Evolutionary conservation across 1,284 basidiomycete species (phyloP).

Genomic region (Papiliotrema nemorosa): DNA sequence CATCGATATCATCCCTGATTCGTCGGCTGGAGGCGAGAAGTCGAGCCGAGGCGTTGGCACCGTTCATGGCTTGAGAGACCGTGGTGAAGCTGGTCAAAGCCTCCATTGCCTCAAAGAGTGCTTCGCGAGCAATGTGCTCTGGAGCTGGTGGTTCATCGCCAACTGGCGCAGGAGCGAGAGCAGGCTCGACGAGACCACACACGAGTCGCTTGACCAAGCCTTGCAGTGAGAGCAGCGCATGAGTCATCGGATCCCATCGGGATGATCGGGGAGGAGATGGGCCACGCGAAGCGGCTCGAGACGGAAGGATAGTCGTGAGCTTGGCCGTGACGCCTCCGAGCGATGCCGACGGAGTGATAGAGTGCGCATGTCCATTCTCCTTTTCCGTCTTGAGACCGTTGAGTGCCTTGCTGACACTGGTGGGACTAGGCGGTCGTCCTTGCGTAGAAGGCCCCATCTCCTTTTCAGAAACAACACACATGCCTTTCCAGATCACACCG

Average conservation of each 20-base stretch:
- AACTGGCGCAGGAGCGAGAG: constrained; percentile 36
- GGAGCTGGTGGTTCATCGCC: constrained; percentile 13
- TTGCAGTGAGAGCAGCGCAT: constrained; percentile 46
- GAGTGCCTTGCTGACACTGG: constrained; percentile 38
- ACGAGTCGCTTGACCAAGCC: constrained; percentile 47
- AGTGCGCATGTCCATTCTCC: constrained; percentile 23
- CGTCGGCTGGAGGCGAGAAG: constrained; percentile 22
- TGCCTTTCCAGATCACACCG: constrained; percentile 48
- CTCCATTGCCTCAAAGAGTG: constrained; percentile 48
- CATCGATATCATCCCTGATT: constrained; percentile 45
- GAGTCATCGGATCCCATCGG: constrained; percentile 36
- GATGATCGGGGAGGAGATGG: constrained; percentile 40
- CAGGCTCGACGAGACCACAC: constrained; percentile 43
- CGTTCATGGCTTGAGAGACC: constrained; percentile 38
- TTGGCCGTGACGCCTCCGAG: constrained; percentile 35
- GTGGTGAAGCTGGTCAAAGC: constrained; percentile 45
- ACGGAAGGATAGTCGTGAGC: constrained; percentile 39
- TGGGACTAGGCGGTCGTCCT: constrained; percentile 44
- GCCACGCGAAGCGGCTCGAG: constrained; percentile 40
- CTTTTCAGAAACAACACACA: constrained; percentile 42
- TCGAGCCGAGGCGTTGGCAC: constrained; percentile 20
- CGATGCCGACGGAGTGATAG: constrained; percentile 16
- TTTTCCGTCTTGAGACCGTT: constrained; percentile 34
- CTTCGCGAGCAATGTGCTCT: constrained; percentile 48
- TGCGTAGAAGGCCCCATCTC: constrained; percentile 14